Evolutionary conservation across 2,329 filamentous ascomycete species (phyloP).

Genomic region (Beauveria bassiana): DNA sequence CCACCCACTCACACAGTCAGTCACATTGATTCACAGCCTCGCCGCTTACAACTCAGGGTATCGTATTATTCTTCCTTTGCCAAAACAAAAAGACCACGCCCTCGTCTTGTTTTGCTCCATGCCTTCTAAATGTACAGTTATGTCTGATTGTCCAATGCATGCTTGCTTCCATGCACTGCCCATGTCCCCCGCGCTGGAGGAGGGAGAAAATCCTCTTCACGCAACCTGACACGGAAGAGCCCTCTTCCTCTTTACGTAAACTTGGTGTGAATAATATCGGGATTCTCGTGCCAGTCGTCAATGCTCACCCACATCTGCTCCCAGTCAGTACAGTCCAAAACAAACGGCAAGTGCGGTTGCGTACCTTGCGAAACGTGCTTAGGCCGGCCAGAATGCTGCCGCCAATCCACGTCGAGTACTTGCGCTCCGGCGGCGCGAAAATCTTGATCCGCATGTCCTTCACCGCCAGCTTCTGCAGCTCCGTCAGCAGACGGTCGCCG

Average conservation of each 20-base stretch:
- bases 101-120: background rate
- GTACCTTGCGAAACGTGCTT: conserved; percentile 96
- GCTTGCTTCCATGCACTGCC: background rate
- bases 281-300: conserved; percentile 99
- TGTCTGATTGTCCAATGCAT: background rate
- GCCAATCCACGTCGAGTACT: conserved; percentile 99
- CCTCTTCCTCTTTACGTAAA: conserved; percentile 57
- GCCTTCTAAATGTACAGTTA: conserved; percentile 5
- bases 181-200: background rate
- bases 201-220: background rate
- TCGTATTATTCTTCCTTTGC: background rate
- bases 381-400: conserved; percentile 93
- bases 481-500: conserved; percentile 81
- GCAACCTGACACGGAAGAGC: background rate
- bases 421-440: conserved; percentile 91
- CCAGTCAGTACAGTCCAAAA: conserved; percentile 10
- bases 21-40: background rate
- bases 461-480: conserved; percentile 87
- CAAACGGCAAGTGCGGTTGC: conserved; percentile 16
- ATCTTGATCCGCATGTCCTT: conserved; percentile 99
- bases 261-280: conserved; percentile 97
- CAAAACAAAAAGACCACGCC: conserved; percentile 4
- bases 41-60: background rate
- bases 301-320: conserved; percentile 98
- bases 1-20: background rate